A percentile compares a stretch with the other conserved stretches of the same genome.
phyloP scores from a whole-genome alignment of 2,329 filamentous ascomycete species.

The Lasiodiplodia sp. region DNA sequence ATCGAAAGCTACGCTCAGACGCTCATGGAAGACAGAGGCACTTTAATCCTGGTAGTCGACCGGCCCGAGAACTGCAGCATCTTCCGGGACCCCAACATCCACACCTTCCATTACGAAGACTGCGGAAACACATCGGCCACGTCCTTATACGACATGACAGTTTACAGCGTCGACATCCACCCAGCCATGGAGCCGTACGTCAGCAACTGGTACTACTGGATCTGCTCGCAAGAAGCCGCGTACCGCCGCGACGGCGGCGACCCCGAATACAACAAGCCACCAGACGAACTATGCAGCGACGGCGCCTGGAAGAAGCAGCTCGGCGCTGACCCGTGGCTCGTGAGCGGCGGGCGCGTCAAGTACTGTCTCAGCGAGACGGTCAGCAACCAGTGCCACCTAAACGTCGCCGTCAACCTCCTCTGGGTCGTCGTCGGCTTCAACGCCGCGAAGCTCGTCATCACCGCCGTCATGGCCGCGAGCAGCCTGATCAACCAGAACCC shows the following conservation, averaged over 20 bases:
- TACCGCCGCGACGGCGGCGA: not conserved
- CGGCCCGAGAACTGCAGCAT: constrained; percentile 8
- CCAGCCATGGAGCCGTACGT: not conserved
- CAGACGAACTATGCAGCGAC: not conserved
- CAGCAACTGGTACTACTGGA: constrained; percentile 17
- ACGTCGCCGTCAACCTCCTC: constrained; percentile 7
- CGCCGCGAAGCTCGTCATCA: not conserved
- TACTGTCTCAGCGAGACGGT: constrained; percentile 7
- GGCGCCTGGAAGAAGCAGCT: not conserved
- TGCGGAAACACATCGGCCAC: constrained; percentile 4
- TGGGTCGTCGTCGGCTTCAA: constrained; percentile 16
- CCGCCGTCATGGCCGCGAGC: not conserved
- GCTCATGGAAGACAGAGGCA: not conserved
- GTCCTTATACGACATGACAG: not conserved
- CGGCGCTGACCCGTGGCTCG: not conserved
- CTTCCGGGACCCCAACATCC: not conserved
- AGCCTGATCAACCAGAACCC: constrained; percentile 25
- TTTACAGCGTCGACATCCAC: not conserved
- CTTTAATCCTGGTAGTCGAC: not conserved
- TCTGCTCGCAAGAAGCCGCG: not conserved
- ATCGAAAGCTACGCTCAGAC: not conserved
- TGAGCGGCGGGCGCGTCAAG: not conserved
- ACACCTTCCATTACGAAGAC: not conserved
- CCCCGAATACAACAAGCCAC: not conserved
- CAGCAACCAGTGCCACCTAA: not conserved